phyloP scores from a whole-genome alignment of 305 asterid species.

The Plantago coronopus region DNA sequence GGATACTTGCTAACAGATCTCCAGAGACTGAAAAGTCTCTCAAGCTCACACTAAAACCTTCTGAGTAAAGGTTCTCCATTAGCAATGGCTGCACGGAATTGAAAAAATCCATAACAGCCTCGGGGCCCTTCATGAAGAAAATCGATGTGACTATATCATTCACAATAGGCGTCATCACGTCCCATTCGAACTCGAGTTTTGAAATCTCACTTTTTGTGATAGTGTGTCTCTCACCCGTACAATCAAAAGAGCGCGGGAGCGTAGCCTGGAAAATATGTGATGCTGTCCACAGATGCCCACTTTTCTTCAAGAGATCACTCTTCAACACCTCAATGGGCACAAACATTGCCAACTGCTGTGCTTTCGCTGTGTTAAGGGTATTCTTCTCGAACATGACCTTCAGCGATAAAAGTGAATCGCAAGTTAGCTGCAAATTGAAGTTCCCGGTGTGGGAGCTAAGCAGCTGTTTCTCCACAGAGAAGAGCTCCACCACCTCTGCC shows the following conservation, averaged over 20 bases:
- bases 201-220: conserved; percentile 54
- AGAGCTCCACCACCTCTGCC: conserved; percentile 94
- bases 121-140: conserved; percentile 81
- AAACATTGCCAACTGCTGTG: conserved; percentile 87
- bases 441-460: conserved; percentile 98
- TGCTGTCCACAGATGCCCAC: conserved; percentile 79
- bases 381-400: conserved; percentile 52
- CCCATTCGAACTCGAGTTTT: conserved; percentile 55
- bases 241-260: conserved; percentile 60
- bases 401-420: conserved; percentile 74
- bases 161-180: conserved; percentile 51
- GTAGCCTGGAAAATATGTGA: conserved; percentile 67
- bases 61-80: conserved; percentile 68
- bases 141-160: conserved; percentile 74
- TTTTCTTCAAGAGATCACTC: conserved; percentile 55
- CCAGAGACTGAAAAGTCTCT: conserved; percentile 60
- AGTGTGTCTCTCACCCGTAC: conserved; percentile 62
- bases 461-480: conserved; percentile 87
- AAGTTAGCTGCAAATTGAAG: conserved; percentile 79
- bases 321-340: conserved; percentile 44
- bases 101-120: conserved; percentile 66
- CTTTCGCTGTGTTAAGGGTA: conserved; percentile 43
- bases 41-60: conserved; percentile 77
- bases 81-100: conserved; percentile 69
- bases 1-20: conserved; percentile 45